Percentiles rank a stretch among this genome's conserved stretches.
phyloP scores from a whole-genome alignment of 2,329 filamentous ascomycete genomes.

The Colletotrichum scovillei region DNA sequence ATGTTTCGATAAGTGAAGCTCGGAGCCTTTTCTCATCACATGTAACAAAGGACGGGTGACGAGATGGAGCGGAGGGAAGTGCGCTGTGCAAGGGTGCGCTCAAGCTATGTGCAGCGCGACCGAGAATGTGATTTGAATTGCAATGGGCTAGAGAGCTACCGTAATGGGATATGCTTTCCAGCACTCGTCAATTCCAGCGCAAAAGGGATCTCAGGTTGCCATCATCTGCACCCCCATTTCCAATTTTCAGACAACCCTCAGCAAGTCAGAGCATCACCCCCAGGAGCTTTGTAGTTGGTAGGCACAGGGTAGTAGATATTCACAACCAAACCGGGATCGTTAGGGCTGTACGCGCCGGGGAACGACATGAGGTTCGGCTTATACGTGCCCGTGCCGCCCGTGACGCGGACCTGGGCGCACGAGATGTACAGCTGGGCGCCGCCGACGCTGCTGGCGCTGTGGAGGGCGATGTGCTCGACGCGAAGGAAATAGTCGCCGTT shows the following conservation, averaged over 20 bases:
- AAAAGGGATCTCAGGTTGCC: too few relatives aligned
- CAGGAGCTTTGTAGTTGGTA: slow-evolving; percentile 46
- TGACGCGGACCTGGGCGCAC: slow-evolving; percentile 54
- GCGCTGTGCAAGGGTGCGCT: background rate
- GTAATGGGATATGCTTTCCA: background rate
- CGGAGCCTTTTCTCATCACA: background rate
- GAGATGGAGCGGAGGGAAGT: background rate
- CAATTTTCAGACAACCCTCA: slow-evolving; percentile 49
- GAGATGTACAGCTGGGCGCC: slow-evolving; percentile 61
- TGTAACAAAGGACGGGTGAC: background rate
- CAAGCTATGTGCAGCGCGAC: background rate
- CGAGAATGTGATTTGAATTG: background rate
- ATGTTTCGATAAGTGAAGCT: too few relatives aligned
- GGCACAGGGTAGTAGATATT: slow-evolving; percentile 57
- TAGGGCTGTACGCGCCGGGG: slow-evolving; percentile 53
- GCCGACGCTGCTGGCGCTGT: slow-evolving; percentile 51
- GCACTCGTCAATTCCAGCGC: background rate
- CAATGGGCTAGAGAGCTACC: background rate
- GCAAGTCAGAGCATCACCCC: slow-evolving; percentile 34
- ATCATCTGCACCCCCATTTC: background rate
- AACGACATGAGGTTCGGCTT: slow-evolving; percentile 52
- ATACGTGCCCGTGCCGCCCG: slow-evolving; percentile 52
- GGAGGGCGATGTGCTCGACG: slow-evolving; percentile 60
- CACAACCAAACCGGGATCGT: slow-evolving; percentile 54
- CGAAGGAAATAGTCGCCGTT: slow-evolving; percentile 62